phyloP scores from a whole-genome alignment of 805 yeast species.

The Sporopachydermia lactativora region DNA sequence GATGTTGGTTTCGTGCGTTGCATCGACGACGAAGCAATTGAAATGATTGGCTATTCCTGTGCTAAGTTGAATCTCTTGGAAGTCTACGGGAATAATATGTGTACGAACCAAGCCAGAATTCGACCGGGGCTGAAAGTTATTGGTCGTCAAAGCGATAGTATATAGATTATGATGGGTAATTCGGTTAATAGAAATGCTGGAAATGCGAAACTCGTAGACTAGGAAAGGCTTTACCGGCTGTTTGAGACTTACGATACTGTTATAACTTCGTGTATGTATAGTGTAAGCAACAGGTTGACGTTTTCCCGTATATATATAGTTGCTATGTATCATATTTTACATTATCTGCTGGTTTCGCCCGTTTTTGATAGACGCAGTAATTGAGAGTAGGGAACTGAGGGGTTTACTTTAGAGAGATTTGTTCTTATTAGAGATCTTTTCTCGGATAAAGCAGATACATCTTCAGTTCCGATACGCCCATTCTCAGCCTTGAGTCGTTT shows the following conservation, averaged over 20 bases:
- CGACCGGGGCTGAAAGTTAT: conserved; percentile 45
- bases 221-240: no score
- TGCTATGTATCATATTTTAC: no score
- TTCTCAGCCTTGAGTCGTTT: conserved; percentile 9
- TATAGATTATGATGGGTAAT: no score
- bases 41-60: conserved; percentile 41
- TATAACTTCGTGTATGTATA: no score
- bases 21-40: conserved; percentile 57
- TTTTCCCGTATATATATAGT: no score
- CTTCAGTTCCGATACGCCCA: conserved; percentile 14
- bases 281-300: no score
- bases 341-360: no score
- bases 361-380: no score
- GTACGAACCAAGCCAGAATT: conserved; percentile 39
- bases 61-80: conserved; percentile 52
- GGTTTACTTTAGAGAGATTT: conserved; percentile 2
- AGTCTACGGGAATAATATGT: conserved; percentile 51
- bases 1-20: conserved; percentile 74
- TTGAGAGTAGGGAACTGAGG: conserved; percentile 4
- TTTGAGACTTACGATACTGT: no score
- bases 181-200: conserved; percentile 1
- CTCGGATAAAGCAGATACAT: conserved; percentile 6
- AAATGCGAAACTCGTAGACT: conserved; percentile 2
- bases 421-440: conserved; percentile 7
- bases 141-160: conserved; percentile 61